Base-by-base conservation (phyloP, 1,284 basidiomycete genomes). In the Ceratobasidium sp. region DNA sequence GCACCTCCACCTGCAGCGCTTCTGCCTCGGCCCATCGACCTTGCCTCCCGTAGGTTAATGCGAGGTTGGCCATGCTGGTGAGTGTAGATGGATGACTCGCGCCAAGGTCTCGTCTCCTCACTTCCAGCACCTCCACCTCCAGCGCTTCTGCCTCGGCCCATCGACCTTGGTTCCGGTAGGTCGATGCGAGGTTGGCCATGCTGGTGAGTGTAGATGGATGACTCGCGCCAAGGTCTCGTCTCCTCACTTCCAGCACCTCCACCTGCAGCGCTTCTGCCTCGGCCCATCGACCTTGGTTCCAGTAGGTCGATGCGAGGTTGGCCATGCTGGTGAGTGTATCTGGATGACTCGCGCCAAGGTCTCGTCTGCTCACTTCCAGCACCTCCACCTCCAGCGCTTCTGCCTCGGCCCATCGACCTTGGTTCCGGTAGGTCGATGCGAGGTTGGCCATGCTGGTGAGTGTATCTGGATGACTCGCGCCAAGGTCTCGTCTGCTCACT, bases 11-110 rank as follows among this genome's bases (percentile, higher is more conserved):
- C 2, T 6, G 16, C 32, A 64, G 61, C 18, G 5, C 43, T 32
- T 64, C 61, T 50, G 61, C 61, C 30, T 64, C 61, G 18, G 3
- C 16, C 23, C 30, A 50, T 36, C 61, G 61, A 32, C 36, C 36
- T 39, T 39, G 36, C 14, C 36, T 6, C 36, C 36, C 8, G 36
- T 14, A 39, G 36, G 36, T 39, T 14, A 14, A 39, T 39, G 36
- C 36, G 14, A 39, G 36, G 36, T 39, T 39, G 36, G 8, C 36
- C 36, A 39, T 39, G 36, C 36, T 39, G 36, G 14, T 39, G 6
- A 39, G 14, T 39, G 36, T 39, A 6, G 36, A 39, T 39, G 36
- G 59, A 32, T 61, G 41, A 10, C 26, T 4, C 3, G 43, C 28
- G 14, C 43, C 60, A n/a, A 48, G 18, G 4, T 46, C 14, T 30